Conservation (phyloP, 2,329 filamentous ascomycete genomes). For the Aspergillus proliferans region DNA sequence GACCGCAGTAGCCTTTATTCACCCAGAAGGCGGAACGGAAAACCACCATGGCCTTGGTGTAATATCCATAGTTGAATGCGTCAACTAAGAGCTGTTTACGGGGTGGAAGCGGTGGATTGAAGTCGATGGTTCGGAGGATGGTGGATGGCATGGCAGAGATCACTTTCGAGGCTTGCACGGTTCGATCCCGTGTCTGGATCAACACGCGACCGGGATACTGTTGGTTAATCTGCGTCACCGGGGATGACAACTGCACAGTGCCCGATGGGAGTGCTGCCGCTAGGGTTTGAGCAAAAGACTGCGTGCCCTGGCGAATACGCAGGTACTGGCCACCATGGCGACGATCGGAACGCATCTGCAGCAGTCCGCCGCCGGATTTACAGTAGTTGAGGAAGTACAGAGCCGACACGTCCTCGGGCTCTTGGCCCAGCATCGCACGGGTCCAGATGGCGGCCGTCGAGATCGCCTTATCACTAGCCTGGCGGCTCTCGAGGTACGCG, state of each 20-base stretch:
- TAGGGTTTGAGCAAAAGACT: constrained; percentile 35
- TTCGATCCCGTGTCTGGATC: constrained; percentile 2
- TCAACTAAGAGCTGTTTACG: constrained; percentile 34
- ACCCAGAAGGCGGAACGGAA: constrained; percentile 45
- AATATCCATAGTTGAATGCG: constrained; percentile 41
- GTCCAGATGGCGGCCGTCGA: constrained; percentile 42
- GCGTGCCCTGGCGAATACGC: constrained; percentile 44
- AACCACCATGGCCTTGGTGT: constrained; percentile 46
- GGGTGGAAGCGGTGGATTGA: constrained; percentile 42
- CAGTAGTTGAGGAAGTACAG: constrained; percentile 53
- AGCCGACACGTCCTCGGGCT: constrained; percentile 46
- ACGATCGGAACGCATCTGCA: constrained; percentile 49
- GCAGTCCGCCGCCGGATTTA: constrained; percentile 47
- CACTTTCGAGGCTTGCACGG: constrained; percentile 38
- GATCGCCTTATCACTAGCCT: constrained; percentile 23
- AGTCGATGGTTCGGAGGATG: constrained; percentile 41
- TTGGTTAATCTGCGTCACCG: constrained; percentile 7
- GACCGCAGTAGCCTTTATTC: constrained; percentile 40
- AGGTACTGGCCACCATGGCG: constrained; percentile 51
- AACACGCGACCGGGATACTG: not conserved
- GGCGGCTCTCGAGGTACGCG: constrained; percentile 29
- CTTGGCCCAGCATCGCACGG: constrained; percentile 47
- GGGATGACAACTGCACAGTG: constrained; percentile 3
- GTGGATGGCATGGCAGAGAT: constrained; percentile 47
- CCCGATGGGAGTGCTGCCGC: constrained; percentile 27